Percentiles rank a stretch among this genome's conserved stretches.
phyloP scores from a whole-genome alignment of 2,329 filamentous ascomycete species.

The Cladosporium phlei region DNA sequence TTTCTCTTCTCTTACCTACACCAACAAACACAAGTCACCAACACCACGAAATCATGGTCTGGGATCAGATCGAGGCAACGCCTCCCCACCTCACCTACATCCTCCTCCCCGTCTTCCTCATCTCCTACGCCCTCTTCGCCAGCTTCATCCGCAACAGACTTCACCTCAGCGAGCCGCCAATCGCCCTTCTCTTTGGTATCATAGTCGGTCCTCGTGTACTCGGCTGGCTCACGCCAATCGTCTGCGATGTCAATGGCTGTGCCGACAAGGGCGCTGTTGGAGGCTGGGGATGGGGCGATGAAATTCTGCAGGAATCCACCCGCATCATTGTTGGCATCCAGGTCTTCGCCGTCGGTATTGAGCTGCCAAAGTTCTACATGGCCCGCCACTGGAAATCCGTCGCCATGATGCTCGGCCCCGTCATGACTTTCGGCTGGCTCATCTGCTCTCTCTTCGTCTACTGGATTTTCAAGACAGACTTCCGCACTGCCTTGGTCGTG shows the following conservation, averaged over 20 bases:
- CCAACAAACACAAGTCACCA: no score
- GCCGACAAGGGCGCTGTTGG: constrained; percentile 16
- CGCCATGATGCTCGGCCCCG: constrained; percentile 46
- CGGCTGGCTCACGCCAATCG: constrained; percentile 37
- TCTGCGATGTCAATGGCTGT: constrained; percentile 31
- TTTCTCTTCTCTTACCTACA: no score
- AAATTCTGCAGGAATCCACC: constrained; percentile 38
- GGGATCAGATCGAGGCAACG: constrained; percentile 44
- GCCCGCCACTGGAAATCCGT: constrained; percentile 49
- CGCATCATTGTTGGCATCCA: constrained; percentile 46
- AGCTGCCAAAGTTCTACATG: constrained; percentile 43
- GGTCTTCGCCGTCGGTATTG: constrained; percentile 35
- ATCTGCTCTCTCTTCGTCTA: constrained; percentile 45
- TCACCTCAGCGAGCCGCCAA: constrained; percentile 46
- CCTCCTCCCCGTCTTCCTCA: constrained; percentile 41
- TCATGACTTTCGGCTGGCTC: constrained; percentile 49
- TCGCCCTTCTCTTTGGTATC: constrained; percentile 45
- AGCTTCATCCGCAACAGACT: constrained; percentile 44
- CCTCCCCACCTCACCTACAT: constrained; percentile 44
- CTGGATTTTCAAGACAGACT: constrained; percentile 43
- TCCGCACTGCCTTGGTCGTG: constrained; percentile 47
- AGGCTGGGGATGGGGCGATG: constrained; percentile 42
- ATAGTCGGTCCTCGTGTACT: constrained; percentile 40
- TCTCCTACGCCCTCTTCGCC: constrained; percentile 44
- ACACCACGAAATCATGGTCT: constrained; percentile 20